Evolutionary conservation across 2,329 filamentous ascomycete genomes (phyloP), one percentile per base, ranked within the genome.

Genomic region (Teratosphaeria zuluensis): DNA sequence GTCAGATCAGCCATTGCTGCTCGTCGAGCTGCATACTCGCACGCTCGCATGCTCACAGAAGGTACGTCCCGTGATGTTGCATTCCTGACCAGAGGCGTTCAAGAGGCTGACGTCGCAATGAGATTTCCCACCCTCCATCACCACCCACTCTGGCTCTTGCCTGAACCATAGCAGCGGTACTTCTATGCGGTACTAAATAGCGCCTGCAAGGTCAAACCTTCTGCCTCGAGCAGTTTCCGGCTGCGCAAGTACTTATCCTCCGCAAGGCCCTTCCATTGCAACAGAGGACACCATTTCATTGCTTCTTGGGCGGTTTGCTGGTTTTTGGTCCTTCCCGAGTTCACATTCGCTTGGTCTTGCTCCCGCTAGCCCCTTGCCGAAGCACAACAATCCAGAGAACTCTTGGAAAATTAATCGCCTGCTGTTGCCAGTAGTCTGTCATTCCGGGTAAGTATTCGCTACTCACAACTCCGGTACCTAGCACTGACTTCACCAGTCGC

Each of bases 1-100:
- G 42, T n/a, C n/a, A 24, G n/a, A 48, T 48, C 42, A 24, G 42
- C 42, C 42, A 48, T 31, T 24, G 38, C 24, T 21, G 38, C 12
- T 21, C 42, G 38, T 56, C 46, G 38, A 31, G 54, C 24, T 59
- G 54, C 46, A 33, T 21, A 35, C 51, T 19, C 33, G 55, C 38
- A 35, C 38, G 42, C 51, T 19, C 33, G 55, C 38, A 35, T 51
- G 42, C 16, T 48, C 42, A 48, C 42, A 48, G n/a, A 21, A 48
- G 42, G 42, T 48, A 48, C 42, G 60, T 59, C 62, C 60, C 63
- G 57, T 59, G 54, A 42, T 57, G 64, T 65, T 65, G 65, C 67
- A 69, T 68, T 69, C 67, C 67, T 66, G 56, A 54, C 59, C 57
- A 56, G 65, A 68, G 65, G 66, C 64, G 65, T 66, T 68, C 62